These are phyloP conservation scores for Lagenaria siceraria DNA, from an alignment of 306 rosid genomes.

Conservation along the genomic window DNA sequence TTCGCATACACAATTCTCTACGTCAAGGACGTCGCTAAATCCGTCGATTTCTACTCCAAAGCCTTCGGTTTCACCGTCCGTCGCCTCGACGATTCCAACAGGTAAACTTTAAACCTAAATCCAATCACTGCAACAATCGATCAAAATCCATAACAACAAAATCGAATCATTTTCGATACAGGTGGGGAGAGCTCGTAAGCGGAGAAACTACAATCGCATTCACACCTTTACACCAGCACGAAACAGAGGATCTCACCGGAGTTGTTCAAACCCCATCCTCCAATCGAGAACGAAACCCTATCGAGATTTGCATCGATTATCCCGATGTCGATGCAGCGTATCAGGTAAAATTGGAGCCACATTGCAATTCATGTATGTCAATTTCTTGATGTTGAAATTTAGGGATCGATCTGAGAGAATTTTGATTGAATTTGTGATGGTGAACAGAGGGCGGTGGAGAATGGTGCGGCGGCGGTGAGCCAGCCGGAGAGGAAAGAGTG, in stretches of 20 bases:
- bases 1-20: conserved; percentile 57
- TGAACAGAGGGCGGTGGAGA: conserved; percentile 70
- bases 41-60: conserved; percentile 51
- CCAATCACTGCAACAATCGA: neutral
- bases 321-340: conserved; percentile 62
- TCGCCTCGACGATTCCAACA: conserved; percentile 56
- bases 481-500: conserved; percentile 62
- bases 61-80: conserved; percentile 72
- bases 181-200: conserved; percentile 87
- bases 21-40: conserved; percentile 54
- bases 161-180: neutral
- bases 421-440: neutral
- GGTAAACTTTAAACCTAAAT: conserved; percentile 13
- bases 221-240: conserved; percentile 67
- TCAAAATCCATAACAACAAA: neutral
- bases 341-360: conserved; percentile 21
- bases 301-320: conserved; percentile 66
- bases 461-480: conserved; percentile 63
- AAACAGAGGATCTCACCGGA: conserved; percentile 65
- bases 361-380: neutral
- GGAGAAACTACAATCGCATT: conserved; percentile 77
- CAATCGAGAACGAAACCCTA: conserved; percentile 27
- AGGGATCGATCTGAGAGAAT: neutral
- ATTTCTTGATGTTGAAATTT: neutral
- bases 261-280: conserved; percentile 28